Evolutionary conservation across 345 rosid genomes (phyloP).

Genomic region (Camelina neglecta): DNA sequence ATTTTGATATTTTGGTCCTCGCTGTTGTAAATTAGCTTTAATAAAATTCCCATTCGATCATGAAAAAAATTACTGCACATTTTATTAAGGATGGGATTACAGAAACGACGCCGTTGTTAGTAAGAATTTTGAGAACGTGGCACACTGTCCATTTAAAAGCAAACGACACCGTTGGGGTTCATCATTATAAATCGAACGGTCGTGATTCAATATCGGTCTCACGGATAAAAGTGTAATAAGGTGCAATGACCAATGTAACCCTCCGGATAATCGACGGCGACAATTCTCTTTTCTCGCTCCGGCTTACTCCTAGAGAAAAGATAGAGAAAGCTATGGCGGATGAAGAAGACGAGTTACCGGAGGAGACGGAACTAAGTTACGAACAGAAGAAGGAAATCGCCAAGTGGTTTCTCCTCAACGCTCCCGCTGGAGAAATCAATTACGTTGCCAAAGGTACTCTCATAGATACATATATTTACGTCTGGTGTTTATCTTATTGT

Average conservation of each 20-base stretch:
- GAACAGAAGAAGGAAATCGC: constrained; percentile 96
- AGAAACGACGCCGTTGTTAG: neutral
- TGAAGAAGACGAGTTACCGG: constrained; percentile 48
- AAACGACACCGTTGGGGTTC: constrained; percentile 16
- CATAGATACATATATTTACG: neutral
- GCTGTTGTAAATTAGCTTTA: constrained; percentile 19
- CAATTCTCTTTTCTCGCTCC: constrained; percentile 28
- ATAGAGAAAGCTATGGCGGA: constrained; percentile 56
- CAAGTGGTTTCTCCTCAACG: constrained; percentile 95
- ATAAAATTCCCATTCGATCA: neutral
- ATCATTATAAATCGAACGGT: constrained; percentile 32
- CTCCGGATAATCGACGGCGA: constrained; percentile 43
- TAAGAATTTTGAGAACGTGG: neutral
- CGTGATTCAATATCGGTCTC: constrained; percentile 12
- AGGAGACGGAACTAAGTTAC: constrained; percentile 60
- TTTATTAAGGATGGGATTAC: neutral
- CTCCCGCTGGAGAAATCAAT: constrained; percentile 98
- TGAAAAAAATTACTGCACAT: no score
- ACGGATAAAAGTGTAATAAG: neutral
- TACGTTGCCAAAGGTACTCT: constrained; percentile 87
- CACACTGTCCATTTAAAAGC: neutral
- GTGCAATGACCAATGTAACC: constrained; percentile 29
- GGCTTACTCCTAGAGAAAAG: constrained; percentile 28
- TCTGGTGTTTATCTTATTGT: neutral
- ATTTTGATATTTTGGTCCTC: neutral